Percentiles rank a stretch among this genome's conserved stretches.
Evolutionary conservation across 495 filamentous ascomycete species (phyloP).

Genomic region (Bacidia rubella): DNA sequence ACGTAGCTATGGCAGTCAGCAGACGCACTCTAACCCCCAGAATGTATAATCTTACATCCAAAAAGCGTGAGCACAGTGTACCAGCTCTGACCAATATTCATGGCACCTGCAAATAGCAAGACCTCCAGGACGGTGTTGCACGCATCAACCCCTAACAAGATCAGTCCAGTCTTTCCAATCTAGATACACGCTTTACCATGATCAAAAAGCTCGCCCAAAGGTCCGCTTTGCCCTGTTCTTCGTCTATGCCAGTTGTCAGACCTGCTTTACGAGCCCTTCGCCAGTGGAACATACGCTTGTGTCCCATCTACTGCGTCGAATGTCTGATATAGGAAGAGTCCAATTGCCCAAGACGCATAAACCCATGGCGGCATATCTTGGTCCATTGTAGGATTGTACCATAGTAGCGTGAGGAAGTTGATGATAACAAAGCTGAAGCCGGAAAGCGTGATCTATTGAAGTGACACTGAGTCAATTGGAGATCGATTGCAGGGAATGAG

Average conservation of each 20-base stretch:
- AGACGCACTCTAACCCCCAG: neutral
- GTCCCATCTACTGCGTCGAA: constrained; percentile 95
- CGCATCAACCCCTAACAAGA: constrained; percentile 64
- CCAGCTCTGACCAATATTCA: constrained; percentile 92
- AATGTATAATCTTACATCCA: constrained; percentile 42
- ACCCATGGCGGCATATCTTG: constrained; percentile 91
- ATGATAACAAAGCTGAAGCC: constrained; percentile 84
- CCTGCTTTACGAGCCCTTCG: constrained; percentile 9
- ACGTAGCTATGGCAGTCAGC: constrained; percentile 36
- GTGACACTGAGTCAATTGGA: neutral
- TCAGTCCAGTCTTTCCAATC: constrained; percentile 8
- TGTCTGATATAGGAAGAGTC: constrained; percentile 92
- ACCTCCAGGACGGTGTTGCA: constrained; percentile 91
- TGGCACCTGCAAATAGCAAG: constrained; percentile 75
- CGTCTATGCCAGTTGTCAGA: constrained; percentile 36
- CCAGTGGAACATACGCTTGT: constrained; percentile 43
- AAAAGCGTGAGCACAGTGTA: constrained; percentile 73
- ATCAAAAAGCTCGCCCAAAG: constrained; percentile 91
- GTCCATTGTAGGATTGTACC: constrained; percentile 92
- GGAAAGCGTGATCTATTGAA: constrained; percentile 62
- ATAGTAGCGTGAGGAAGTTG: constrained; percentile 87
- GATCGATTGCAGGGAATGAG: constrained; percentile 8
- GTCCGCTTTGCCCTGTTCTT: constrained; percentile 83
- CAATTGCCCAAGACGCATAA: constrained; percentile 78
- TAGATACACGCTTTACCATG: constrained; percentile 44